Conservation (phyloP, 257 asterid genomes). For the Solanum paucissectum region DNA sequence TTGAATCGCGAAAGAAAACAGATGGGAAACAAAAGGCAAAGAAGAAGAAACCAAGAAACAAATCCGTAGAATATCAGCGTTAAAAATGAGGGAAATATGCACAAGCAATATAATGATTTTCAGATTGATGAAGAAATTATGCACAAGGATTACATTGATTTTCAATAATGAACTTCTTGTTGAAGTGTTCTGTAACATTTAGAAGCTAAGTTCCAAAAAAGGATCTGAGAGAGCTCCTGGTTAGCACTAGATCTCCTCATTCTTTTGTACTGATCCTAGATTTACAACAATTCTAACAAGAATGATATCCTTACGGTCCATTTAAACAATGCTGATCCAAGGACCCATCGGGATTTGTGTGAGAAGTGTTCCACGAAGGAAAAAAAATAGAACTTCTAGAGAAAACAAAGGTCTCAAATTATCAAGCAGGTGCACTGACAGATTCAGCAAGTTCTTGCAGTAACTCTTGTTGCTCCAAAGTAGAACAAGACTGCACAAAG, state of each 20-base stretch:
- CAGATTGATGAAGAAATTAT: not conserved
- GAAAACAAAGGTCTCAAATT: not conserved
- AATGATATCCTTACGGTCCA: not conserved
- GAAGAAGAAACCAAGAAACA: not conserved
- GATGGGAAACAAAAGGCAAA: not conserved
- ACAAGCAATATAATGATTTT: not conserved
- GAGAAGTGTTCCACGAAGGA: not conserved
- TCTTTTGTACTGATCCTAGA: not conserved
- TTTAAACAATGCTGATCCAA: not conserved
- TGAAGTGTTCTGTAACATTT: not conserved
- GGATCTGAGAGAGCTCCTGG: not conserved
- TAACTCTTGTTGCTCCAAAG: conserved; percentile 83
- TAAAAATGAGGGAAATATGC: not conserved
- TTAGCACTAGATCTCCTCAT: not conserved
- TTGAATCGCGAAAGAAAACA: not conserved
- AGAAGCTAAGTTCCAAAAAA: not conserved
- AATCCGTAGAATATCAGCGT: not conserved
- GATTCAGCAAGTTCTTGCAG: conserved; percentile 89
- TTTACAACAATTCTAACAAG: not conserved
- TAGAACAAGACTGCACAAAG: conserved; percentile 61
- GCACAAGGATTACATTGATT: not conserved
- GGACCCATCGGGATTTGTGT: not conserved
- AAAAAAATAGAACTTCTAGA: not conserved
- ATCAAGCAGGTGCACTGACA: conserved; percentile 26
- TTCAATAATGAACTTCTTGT: not conserved